Base-by-base conservation (phyloP, 2,329 filamentous ascomycete genomes). In the Fonsecaea nubica region DNA sequence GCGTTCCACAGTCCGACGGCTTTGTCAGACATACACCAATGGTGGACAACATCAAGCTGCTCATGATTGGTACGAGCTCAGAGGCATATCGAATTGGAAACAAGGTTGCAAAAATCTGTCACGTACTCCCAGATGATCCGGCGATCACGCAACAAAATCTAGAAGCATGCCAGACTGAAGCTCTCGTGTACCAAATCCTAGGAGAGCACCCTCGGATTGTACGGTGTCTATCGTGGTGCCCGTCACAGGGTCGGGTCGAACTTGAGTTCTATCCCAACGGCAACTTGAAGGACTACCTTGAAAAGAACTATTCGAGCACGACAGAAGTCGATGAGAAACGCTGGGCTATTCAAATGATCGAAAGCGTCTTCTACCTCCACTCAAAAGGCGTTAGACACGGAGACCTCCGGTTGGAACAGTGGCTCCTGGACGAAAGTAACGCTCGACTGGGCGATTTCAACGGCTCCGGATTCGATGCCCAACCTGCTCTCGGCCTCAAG, bases 231-330 rank as follows among this genome's bases (percentile, higher is more conserved):
- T 60, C 58, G 40, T n/a, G 36, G 2, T n/a, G 25, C 33, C 58
- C 36, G 18, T 42, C 58, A n/a, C 15, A 32, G 58, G 36, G 40
- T 13, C 33, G 18, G 38, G 32, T 60, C 15, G 58, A 60, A 60
- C 58, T 60, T 21, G 40, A 60, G 48, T 60, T 60, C 58, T 60
- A 60, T 52, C 38, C 36, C 36, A 60, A 60, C 42, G 58, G 58
- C 58, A 60, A 48, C 36, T 33, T 60, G 38, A 60, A 60, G 32
- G 58, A 38, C 21, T 60, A 60, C 58, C 1, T 60, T 40, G 32
- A 52, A 21, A 48, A 40, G 58, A 60, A 60, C 33, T 38, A 52
- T 21, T 48, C 36, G 13, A 60, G 21, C 25, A 52, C 30, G 21
- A 32, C 58, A 7, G 40, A 52, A 35, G 58, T 40, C 12, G 38